phyloP scores from a whole-genome alignment of 371 early-diverging fungal species.

The Zancudomyces culisetae region DNA sequence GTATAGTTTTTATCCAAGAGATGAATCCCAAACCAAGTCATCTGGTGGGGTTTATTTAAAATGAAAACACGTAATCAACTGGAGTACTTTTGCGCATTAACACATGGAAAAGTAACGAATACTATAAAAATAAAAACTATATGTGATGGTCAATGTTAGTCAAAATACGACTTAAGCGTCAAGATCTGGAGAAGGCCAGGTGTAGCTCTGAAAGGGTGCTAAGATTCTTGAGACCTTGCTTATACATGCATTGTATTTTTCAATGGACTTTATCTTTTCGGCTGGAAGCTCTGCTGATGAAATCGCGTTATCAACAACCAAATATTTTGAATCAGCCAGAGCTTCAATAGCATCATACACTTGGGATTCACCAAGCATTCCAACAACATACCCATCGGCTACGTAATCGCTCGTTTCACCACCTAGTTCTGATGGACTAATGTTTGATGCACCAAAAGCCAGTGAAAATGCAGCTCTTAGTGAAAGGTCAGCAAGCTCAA shows the following conservation, averaged over 20 bases:
- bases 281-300: not conserved
- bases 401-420: constrained; percentile 7
- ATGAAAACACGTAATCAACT: too few species aligned
- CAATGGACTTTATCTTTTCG: constrained; percentile 7
- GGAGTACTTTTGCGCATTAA: too few species aligned
- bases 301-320: too few species aligned
- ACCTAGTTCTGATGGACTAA: too few species aligned
- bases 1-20: too few species aligned
- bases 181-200: constrained; percentile 16
- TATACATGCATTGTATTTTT: constrained; percentile 3
- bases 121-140: too few species aligned
- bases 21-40: too few species aligned
- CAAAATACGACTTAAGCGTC: too few species aligned
- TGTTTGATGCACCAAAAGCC: not conserved
- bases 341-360: constrained; percentile 34
- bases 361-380: constrained; percentile 38
- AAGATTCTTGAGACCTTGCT: constrained; percentile 5
- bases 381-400: constrained; percentile 40
- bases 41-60: too few species aligned
- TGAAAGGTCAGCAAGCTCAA: constrained; percentile 37
- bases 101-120: too few species aligned
- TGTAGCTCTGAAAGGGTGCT: constrained; percentile 12
- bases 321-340: constrained; percentile 4
- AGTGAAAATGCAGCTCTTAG: constrained; percentile 38
- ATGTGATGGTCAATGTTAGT: too few species aligned